phyloP scores from a whole-genome alignment of 352 stramenopile genomes.

The Phytopythium montanum region DNA sequence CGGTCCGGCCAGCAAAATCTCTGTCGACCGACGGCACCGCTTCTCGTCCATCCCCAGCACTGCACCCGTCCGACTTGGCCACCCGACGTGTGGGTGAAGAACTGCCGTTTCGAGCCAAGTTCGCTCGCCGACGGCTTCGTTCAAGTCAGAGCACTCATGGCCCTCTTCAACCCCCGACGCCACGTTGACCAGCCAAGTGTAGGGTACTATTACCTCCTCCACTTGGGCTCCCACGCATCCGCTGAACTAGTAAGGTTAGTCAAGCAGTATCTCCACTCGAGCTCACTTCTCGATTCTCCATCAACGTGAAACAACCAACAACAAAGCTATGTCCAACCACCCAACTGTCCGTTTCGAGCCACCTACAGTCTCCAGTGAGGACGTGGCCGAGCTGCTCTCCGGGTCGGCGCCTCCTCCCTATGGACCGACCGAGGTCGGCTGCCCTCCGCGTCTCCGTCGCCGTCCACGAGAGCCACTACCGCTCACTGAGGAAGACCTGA shows the following conservation, averaged over 20 bases:
- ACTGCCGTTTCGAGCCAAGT: neutral
- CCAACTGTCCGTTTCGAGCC: constrained; percentile 2
- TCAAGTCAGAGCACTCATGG: neutral
- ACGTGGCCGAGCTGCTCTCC: constrained; percentile 22
- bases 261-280: neutral
- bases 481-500: constrained; percentile 46
- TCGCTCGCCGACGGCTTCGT: neutral
- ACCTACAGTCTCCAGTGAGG: neutral
- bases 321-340: constrained; percentile 9
- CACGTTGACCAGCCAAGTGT: neutral
- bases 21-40: neutral
- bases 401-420: constrained; percentile 17
- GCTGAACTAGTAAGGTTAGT: neutral
- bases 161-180: neutral
- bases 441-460: constrained; percentile 24
- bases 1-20: neutral
- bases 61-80: no score
- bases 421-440: constrained; percentile 15
- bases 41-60: neutral
- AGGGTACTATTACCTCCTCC: neutral
- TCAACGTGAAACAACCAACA: neutral
- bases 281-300: constrained; percentile 10
- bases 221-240: no score
- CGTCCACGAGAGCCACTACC: constrained; percentile 37
- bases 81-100: neutral